phyloP scores from a whole-genome alignment of 1,139 yeast species.

The Insectozyma bohioensis region DNA sequence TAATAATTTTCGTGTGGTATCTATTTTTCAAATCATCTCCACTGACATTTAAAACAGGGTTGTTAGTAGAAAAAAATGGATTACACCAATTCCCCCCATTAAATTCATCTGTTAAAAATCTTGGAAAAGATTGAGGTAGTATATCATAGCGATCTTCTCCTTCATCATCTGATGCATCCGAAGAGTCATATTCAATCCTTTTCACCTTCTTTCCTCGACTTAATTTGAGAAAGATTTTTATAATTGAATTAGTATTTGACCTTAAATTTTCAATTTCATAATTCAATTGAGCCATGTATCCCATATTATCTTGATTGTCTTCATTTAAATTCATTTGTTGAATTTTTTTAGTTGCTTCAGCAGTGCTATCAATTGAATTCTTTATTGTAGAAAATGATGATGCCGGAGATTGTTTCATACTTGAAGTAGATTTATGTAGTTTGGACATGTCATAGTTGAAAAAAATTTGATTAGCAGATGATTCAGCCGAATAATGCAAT shows the following conservation, averaged over 20 bases:
- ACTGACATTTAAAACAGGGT: slow-evolving; percentile 41
- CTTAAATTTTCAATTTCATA: slow-evolving; percentile 35
- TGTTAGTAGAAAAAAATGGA: slow-evolving; percentile 53
- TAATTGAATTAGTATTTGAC: slow-evolving; percentile 28
- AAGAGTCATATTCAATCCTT: slow-evolving; percentile 38
- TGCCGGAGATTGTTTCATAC: too few species aligned
- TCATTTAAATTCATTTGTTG: too few species aligned
- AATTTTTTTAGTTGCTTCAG: too few species aligned
- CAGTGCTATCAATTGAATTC: too few species aligned
- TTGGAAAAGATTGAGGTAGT: slow-evolving; percentile 67
- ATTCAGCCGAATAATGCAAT: slow-evolving; percentile 31
- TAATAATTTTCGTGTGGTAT: slow-evolving; percentile 45
- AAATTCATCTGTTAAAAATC: slow-evolving; percentile 61
- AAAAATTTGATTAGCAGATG: slow-evolving; percentile 28
- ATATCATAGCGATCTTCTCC: slow-evolving; percentile 38
- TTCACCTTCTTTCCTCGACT: slow-evolving; percentile 34
- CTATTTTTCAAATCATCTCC: slow-evolving; percentile 47
- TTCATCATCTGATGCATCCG: slow-evolving; percentile 36
- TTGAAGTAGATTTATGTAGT: too few species aligned
- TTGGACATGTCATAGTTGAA: slow-evolving; percentile 34
- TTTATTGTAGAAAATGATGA: too few species aligned
- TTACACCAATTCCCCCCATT: slow-evolving; percentile 77
- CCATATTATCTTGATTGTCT: too few species aligned
- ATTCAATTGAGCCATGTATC: neutral
- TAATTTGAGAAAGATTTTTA: slow-evolving; percentile 29